A percentile compares a stretch with the other conserved stretches of the same genome.
phyloP scores from a whole-genome alignment of 2,329 filamentous ascomycete genomes.

The Pestalotiopsis sp. region DNA sequence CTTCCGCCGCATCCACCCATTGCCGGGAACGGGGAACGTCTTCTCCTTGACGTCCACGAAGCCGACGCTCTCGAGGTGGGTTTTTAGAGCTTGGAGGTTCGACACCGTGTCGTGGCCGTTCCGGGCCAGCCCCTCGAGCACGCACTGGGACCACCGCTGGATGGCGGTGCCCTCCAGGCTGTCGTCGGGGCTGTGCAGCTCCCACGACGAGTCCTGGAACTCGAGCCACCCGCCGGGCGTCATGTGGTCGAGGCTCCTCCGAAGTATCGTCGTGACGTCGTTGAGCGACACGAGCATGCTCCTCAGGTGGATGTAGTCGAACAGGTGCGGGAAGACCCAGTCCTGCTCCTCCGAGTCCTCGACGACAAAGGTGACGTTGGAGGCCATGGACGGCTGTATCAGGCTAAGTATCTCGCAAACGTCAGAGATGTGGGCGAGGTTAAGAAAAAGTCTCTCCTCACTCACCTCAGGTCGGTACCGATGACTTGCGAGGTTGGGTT shows the following conservation, averaged over 20 bases:
- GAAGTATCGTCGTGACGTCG: not conserved
- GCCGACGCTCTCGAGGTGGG: not conserved
- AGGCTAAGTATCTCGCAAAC: not conserved
- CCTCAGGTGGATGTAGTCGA: constrained; percentile 10
- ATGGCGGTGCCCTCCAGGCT: not conserved
- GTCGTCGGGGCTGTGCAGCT: not conserved
- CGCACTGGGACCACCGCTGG: not conserved
- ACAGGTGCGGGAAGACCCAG: constrained; percentile 4
- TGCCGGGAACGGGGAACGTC: not conserved
- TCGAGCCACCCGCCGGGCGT: constrained; percentile 8
- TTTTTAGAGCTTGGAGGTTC: not conserved
- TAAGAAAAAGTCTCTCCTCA: not conserved
- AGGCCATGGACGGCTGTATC: not conserved
- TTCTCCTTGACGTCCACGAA: constrained; percentile 11
- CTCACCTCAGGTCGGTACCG: constrained; percentile 11
- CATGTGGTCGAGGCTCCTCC: constrained; percentile 3
- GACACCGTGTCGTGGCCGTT: not conserved
- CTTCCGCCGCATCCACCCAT: not conserved
- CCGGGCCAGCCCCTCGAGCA: not conserved
- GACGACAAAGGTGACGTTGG: constrained; percentile 2
- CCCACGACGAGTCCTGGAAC: not conserved
- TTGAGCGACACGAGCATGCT: constrained; percentile 3
- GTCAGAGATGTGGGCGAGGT: not conserved
- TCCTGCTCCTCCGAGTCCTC: constrained; percentile 9
- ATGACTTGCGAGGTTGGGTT: constrained; percentile 8